Evolutionary conservation across 192 early-diverging fungal species (phyloP), one percentile per base, ranked within the genome.

Genomic region (Kickxella alabastrina): DNA sequence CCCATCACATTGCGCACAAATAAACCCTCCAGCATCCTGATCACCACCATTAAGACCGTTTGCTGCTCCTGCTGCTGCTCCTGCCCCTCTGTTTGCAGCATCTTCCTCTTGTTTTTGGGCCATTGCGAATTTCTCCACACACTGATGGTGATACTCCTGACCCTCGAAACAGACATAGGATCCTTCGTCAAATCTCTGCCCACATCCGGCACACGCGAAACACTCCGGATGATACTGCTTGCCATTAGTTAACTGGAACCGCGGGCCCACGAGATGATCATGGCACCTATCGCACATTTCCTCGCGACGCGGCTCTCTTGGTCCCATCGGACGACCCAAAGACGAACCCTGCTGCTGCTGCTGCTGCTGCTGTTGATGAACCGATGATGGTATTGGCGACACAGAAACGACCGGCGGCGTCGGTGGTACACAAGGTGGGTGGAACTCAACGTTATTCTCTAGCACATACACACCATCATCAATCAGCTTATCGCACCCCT

Each of bases 211-310:
- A 22, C 77, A 79, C 2, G 63, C 64, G 45, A 79, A 79, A 54
- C 77, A 79, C 25, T 75, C 63, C 1, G 72, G 77, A 26, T 79
- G 77, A 52, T 79, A 79, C 62, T 63, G 67, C 49, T 75, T 75
- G 43, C 77, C 77, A 32, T 79, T 79, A 17, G 77, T 68, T 17
- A 79, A 61, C 43, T 79, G 77, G 67, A 79, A 79, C 24, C 77
- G 62, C 4, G 77, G 77, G 3, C 77, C 77, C 0, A 63, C 44
- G 2, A 79, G 57, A 7, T 45, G 40, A 6, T 39, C 54, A 6
- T 37, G 53, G 54, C 77, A 79, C 14, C 68, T 62, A 52, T 75
- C 68, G 58, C 77, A 79, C 1, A 40, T 7, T 31, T 75, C 72
- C 21, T 60, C 59, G 23, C 52, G 59, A 6, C 60, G 54, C 25